Evolutionary conservation across 106 monocot genomes (phyloP).

Genomic region (Allium sativum): DNA sequence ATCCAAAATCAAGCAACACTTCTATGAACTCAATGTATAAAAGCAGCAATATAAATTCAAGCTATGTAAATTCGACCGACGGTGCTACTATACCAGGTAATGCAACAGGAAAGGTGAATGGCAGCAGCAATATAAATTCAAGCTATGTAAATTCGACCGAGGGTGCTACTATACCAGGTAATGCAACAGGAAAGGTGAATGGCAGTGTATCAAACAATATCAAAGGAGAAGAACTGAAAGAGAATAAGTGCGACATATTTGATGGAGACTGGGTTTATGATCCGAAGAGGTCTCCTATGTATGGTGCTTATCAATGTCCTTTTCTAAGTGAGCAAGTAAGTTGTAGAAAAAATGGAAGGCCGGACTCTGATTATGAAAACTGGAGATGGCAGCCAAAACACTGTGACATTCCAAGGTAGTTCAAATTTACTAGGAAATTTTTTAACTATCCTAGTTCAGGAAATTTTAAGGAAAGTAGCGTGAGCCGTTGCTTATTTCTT

Average conservation of each 20-base stretch:
- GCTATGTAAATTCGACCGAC: background rate
- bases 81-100: background rate
- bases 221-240: background rate
- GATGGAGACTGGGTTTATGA: conserved; percentile 39
- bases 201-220: background rate
- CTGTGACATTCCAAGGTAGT: conserved; percentile 29
- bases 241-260: conserved; percentile 12
- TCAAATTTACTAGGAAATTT: no score
- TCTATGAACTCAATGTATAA: background rate
- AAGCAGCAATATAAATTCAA: background rate
- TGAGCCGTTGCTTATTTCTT: no score
- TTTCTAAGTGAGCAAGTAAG: conserved; percentile 30
- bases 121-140: background rate
- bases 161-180: background rate
- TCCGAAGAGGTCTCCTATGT: conserved; percentile 14
- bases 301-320: conserved; percentile 18
- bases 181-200: background rate
- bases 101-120: background rate
- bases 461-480: no score
- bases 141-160: background rate
- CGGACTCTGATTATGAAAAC: conserved; percentile 27
- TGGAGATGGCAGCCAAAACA: conserved; percentile 37
- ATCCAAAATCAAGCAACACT: background rate
- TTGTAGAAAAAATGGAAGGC: conserved; percentile 31
- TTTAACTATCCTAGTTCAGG: no score